Base-by-base conservation (phyloP, 2,329 filamentous ascomycete genomes). In the Trichoderma simmonsii region DNA sequence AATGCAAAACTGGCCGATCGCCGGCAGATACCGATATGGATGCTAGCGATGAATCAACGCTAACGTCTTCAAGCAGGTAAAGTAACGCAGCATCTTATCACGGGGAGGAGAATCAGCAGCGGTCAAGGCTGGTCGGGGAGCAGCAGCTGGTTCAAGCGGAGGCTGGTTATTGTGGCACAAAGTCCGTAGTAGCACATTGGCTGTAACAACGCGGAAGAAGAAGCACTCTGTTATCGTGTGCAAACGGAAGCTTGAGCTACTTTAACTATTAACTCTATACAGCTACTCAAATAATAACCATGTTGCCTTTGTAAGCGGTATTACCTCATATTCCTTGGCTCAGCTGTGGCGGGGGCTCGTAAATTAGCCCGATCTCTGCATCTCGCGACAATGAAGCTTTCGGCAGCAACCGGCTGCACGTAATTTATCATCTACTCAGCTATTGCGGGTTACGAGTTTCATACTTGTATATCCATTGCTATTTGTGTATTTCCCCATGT, bases 21-120 rank as follows among this genome's bases (percentile, higher is more conserved):
- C 56, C 67, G 67, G 66, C 66, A 54, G 57, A 62, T 62, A 39
- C 57, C 57, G 57, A 43, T 62, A 57, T 18, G 15, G 57, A 24
- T 61, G 56, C 56, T 61, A 61, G 24, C 24, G 39, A 61, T 51
- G 54, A 51, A 26, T 32, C 43, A 70, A 54, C 51, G 43, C 67
- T 70, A 62, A 70, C 67, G 67, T 57, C 67, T 70, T 70, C 21
- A 28, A 62, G 67, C 36, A 62, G 67, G 67, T 48, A 24, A 39
- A 26, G 57, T 51, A 36, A 36, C 57, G 39, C 66, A n/a, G 66
- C 57, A 34, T 51, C 12, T 43, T 69, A 65, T 28, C 43, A 14
- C 48, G 28, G 8, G 24, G 14, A n/a, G 34, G 51, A 24, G 64
- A 59, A 30, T 7, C 30, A 54, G 28, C 28, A 59, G 34, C 54